phyloP scores from a whole-genome alignment of 2,329 filamentous ascomycete species.

The Fusarium sp. region DNA sequence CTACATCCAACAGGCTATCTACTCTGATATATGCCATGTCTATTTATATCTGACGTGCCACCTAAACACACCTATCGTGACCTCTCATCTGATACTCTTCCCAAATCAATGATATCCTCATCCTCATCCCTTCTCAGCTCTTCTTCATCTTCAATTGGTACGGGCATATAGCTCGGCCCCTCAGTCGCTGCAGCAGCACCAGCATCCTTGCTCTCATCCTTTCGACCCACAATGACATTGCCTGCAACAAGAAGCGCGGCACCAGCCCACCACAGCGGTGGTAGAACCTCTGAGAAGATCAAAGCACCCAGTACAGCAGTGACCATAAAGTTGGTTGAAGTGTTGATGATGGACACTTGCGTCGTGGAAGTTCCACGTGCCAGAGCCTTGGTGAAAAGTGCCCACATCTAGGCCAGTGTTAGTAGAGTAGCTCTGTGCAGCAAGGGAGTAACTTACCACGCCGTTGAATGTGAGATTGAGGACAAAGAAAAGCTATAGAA shows the following conservation, averaged over 20 bases:
- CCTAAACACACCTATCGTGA: constrained; percentile 11
- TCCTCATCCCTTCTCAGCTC: constrained; percentile 46
- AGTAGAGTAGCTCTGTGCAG: not conserved
- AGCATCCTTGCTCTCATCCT: constrained; percentile 63
- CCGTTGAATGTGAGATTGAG: constrained; percentile 81
- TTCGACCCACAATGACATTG: constrained; percentile 80
- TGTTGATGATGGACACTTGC: constrained; percentile 84
- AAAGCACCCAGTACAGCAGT: constrained; percentile 76
- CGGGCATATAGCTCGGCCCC: constrained; percentile 46
- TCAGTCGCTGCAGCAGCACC: constrained; percentile 37
- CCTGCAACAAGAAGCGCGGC: constrained; percentile 78
- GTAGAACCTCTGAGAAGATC: constrained; percentile 78
- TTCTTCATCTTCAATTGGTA: constrained; percentile 43
- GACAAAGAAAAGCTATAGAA: constrained; percentile 73
- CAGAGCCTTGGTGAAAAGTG: constrained; percentile 82
- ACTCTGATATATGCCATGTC: no score
- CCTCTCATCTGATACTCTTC: constrained; percentile 41
- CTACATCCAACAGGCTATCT: not conserved
- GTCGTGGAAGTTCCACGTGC: constrained; percentile 79
- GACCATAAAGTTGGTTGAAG: constrained; percentile 82
- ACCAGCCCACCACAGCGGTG: constrained; percentile 80
- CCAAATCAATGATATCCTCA: constrained; percentile 52
- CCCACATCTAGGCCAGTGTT: constrained; percentile 73
- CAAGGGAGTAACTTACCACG: constrained; percentile 59
- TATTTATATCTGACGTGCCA: not conserved